A percentile compares a stretch with the other conserved stretches of the same genome.
These are phyloP conservation scores for Cystobasidiaceae sp. DNA, from an alignment of 1,284 basidiomycete genomes.

Conservation along the genomic window DNA sequence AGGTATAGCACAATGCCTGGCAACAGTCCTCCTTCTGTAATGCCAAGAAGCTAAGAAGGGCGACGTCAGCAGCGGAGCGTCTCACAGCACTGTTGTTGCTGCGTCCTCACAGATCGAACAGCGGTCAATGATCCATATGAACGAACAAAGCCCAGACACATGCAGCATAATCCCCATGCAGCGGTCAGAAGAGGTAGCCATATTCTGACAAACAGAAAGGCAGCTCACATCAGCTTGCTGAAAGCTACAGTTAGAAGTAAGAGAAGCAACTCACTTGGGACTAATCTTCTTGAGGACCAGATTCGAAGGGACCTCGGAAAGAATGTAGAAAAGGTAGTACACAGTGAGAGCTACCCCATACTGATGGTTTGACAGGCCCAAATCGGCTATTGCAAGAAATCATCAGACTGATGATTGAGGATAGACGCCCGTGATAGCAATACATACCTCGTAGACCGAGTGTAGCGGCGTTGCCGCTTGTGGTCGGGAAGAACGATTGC, in stretches of 20 bases:
- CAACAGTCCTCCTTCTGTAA: constrained; percentile 41
- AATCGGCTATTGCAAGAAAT: not conserved
- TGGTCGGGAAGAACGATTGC: too few relatives aligned
- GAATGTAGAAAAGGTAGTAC: constrained; percentile 46
- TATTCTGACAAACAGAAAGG: constrained; percentile 8
- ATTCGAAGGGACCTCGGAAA: constrained; percentile 44
- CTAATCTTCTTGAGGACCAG: constrained; percentile 43
- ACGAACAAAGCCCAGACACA: constrained; percentile 38
- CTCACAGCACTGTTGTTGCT: constrained; percentile 19
- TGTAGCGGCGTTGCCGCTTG: constrained; percentile 42
- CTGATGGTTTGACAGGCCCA: constrained; percentile 30
- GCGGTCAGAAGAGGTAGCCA: constrained; percentile 40
- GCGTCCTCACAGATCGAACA: not conserved
- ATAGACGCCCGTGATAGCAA: constrained; percentile 33
- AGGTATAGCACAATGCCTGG: constrained; percentile 43
- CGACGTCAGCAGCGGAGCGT: constrained; percentile 7
- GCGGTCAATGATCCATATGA: constrained; percentile 18
- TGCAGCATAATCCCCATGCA: constrained; percentile 40
- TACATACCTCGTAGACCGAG: constrained; percentile 42
- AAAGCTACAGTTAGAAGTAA: not conserved
- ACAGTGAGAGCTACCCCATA: constrained; percentile 43
- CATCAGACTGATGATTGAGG: not conserved
- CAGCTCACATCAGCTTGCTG: too few relatives aligned
- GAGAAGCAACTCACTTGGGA: constrained; percentile 36
- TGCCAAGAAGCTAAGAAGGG: constrained; percentile 32